Evolutionary conservation across 2,329 filamentous ascomycete genomes (phyloP), one percentile per base, ranked within the genome.

Genomic region (Diplodia scrobiculata): DNA sequence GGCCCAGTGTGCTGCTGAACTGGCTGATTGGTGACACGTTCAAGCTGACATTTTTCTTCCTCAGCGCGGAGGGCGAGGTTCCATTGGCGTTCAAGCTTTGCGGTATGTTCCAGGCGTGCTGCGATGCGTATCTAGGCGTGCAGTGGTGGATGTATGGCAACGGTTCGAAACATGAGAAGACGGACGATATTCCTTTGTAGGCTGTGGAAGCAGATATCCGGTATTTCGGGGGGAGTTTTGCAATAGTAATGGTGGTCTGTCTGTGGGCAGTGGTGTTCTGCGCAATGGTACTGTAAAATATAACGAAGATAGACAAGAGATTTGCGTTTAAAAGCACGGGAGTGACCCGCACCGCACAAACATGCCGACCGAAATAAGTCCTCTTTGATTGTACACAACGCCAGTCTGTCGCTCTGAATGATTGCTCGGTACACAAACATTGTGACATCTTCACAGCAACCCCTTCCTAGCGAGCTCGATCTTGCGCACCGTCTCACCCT

Each of bases 11-110:
- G 4, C 80, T 95, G 67, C 85, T 83, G 32, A 92, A 88, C 75
- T 96, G 91, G 91, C 80, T 96, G 63, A 79, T 89, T 2, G 91
- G 91, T 68, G 91, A 96, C 77, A 82, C 85, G 9, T 92, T 95
- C 88, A 96, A 96, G 83, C 90, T 94, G 84, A 79, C 77, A 66
- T 84, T 82, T 69, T 90, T 92, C 73, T 95, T 94, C 80, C 89
- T 93, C 68, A 90, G 88, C 1, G 85, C 89, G 0, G 85, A 83
- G 1, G 86, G 86, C 3, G 82, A 84, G 72, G 91, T 95, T 36
- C 91, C 91, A 0, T 84, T 84, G 84, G 87, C 89, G 1, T 96
- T 95, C 78, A 94, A 94, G 80, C 78, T 91, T 21, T 94, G 91
- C 74, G 91, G 90, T 70, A 82, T 92, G 65, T 92, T 95, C 78